phyloP scores from a whole-genome alignment of 352 stramenopile genomes.

The Phytophthora ohioensis region DNA sequence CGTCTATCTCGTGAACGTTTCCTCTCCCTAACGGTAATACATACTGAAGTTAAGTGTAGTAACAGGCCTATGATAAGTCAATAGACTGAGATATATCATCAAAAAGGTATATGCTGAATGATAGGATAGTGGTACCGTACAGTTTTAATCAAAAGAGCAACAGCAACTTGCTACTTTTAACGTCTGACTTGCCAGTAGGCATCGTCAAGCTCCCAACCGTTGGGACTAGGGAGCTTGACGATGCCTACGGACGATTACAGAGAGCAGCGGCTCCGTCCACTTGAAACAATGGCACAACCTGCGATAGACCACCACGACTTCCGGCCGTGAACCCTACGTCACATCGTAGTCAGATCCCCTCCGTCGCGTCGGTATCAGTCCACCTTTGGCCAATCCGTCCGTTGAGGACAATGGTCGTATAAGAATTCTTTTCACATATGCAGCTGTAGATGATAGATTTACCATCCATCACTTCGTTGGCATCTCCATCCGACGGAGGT shows the following conservation, averaged over 20 bases:
- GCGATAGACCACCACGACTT: conserved; percentile 13
- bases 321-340: conserved; percentile 15
- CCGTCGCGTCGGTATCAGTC: background rate
- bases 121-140: conserved; percentile 2
- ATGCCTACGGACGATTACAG: background rate
- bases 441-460: conserved; percentile 8
- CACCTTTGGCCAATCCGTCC: conserved; percentile 4
- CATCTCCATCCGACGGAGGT: no score
- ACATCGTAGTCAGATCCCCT: conserved; percentile 30
- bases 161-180: background rate
- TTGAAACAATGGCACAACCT: conserved; percentile 28
- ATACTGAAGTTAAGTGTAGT: conserved; percentile 25
- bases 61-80: background rate
- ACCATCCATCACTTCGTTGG: conserved; percentile 10
- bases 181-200: no score
- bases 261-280: background rate
- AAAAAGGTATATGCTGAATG: background rate
- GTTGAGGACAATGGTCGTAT: background rate
- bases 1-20: conserved; percentile 11
- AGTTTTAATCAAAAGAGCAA: background rate
- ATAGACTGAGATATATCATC: background rate
- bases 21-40: conserved; percentile 5
- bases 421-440: background rate
- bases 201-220: no score
- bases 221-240: no score